Evolutionary conservation across 1,139 yeast genomes (phyloP).

Genomic region (Wickerhamomyces sp.): DNA sequence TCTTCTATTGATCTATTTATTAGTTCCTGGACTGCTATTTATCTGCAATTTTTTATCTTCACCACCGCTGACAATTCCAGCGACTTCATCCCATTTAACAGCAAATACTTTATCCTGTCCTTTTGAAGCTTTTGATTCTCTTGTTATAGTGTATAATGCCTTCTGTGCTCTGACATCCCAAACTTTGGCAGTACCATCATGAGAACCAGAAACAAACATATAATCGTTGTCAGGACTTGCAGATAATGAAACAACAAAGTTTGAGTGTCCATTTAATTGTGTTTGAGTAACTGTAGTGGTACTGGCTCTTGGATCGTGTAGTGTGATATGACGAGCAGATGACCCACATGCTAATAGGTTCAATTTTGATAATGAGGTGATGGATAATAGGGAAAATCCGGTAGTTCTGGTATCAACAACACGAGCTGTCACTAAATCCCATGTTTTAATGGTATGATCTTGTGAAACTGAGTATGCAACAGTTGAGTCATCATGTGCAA

Average conservation of each 20-base stretch:
- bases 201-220: slow-evolving; percentile 85
- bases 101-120: slow-evolving; percentile 68
- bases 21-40: slow-evolving; percentile 49
- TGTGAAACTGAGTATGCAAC: slow-evolving; percentile 94
- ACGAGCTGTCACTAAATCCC: slow-evolving; percentile 87
- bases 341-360: slow-evolving; percentile 87
- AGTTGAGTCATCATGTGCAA: slow-evolving; percentile 65
- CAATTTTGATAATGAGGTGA: slow-evolving; percentile 59
- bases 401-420: slow-evolving; percentile 86
- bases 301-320: slow-evolving; percentile 81
- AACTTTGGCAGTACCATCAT: slow-evolving; percentile 90
- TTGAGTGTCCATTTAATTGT: slow-evolving; percentile 84
- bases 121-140: slow-evolving; percentile 45
- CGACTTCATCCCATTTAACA: slow-evolving; percentile 67
- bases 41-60: slow-evolving; percentile 90
- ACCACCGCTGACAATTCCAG: slow-evolving; percentile 89
- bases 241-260: slow-evolving; percentile 78
- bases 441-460: slow-evolving; percentile 90
- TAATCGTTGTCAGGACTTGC: slow-evolving; percentile 72
- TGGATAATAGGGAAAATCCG: slow-evolving; percentile 77
- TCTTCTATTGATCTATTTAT: slow-evolving; percentile 22
- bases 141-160: slow-evolving; percentile 78
- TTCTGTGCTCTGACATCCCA: slow-evolving; percentile 94
- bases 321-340: slow-evolving; percentile 89
- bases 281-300: slow-evolving; percentile 50